Conservation (phyloP, 2,329 filamentous ascomycete species). For the Sordariomycetes sp. region DNA sequence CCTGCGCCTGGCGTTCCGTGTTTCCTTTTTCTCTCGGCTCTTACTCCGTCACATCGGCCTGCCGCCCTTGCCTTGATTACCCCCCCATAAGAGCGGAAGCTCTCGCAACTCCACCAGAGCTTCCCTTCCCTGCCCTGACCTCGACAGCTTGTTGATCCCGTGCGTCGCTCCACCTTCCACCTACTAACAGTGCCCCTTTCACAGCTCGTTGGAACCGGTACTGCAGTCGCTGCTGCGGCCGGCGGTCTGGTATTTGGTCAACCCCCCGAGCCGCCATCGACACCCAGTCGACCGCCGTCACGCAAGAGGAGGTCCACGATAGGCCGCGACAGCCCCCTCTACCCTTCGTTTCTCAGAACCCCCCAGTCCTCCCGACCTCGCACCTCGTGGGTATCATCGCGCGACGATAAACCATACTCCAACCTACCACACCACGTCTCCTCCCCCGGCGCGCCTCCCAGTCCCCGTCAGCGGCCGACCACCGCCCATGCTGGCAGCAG, state of each 20-base stretch:
- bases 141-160: background rate
- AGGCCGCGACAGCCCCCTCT: constrained; percentile 19
- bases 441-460: constrained; percentile 12
- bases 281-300: constrained; percentile 12
- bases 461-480: background rate
- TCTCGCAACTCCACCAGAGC: background rate
- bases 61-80: background rate
- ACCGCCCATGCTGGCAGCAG: background rate
- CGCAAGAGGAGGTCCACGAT: constrained; percentile 14
- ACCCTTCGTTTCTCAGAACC: constrained; percentile 12
- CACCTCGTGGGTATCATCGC: constrained; percentile 18
- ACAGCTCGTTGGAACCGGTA: constrained; percentile 48
- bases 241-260: constrained; percentile 47
- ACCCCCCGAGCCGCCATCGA: constrained; percentile 25
- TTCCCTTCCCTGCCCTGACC: background rate
- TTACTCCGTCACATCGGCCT: background rate
- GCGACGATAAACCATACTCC: constrained; percentile 16
- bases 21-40: background rate
- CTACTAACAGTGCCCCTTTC: constrained; percentile 5
- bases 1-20: constrained; percentile 1
- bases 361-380: constrained; percentile 24
- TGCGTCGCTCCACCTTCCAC: background rate
- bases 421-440: constrained; percentile 9
- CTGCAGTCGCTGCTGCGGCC: constrained; percentile 46
- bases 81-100: background rate